Base-by-base conservation (phyloP, 352 stramenopile species). In the Phytopythium kandeliae region DNA sequence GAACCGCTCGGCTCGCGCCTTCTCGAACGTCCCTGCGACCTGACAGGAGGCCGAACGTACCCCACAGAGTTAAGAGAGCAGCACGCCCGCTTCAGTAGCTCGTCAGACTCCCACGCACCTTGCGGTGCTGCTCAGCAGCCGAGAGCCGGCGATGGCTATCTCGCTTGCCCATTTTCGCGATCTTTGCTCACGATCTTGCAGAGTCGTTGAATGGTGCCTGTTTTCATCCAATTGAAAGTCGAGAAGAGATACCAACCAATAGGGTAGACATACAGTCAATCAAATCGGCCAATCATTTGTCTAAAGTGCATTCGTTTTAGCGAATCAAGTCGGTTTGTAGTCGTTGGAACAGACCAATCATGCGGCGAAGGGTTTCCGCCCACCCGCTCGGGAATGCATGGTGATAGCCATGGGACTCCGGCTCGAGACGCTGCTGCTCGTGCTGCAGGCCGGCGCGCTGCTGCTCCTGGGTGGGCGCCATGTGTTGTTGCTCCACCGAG, bases 71-170 rank as follows among this genome's bases (percentile, higher is more conserved):
- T 22, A 42, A 17, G 21, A 41, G 22, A n/a, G n/a, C n/a, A n/a
- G n/a, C n/a, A n/a, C n/a, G n/a, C n/a, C n/a, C n/a, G n/a, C n/a
- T n/a, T n/a, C n/a, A 31, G 28, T 9, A 10, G 28, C 4, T 31
- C 9, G 28, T 31, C 12, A 12, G 24, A 4, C 8, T 0, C 2
- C 22, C 3, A 31, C 51, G 12, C 48, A 79, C 77, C 41, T 70
- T 82, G 60, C 75, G 75, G 43, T 89, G 73, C 53, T 87, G 75
- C 44, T 67, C 49, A 19, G 69, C 78, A 15, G 74, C 67, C 47
- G 71, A 83, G 55, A 81, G 60, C 8, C 50, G 43, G 36, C 71
- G 66, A 21, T 67, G 57, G 15, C 65, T 60, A 25, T 63, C 65
- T 52, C 61, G 62, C 57, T 74, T 78, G 33, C 24, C 56, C 69